phyloP scores from a whole-genome alignment of 306 rosid species.

The Prunus mira region DNA sequence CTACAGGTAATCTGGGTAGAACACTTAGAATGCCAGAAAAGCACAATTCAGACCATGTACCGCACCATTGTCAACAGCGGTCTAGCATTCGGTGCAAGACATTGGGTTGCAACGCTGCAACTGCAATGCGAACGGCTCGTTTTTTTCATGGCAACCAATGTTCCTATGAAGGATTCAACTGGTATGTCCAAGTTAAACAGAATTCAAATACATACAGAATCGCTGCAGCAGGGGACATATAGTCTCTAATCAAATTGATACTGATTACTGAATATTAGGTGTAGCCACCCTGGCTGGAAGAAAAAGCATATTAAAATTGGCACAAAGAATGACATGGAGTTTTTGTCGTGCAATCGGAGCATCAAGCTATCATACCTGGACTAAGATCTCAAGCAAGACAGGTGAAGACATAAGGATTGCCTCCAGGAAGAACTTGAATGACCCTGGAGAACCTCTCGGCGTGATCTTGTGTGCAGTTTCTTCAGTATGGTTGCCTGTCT shows the following conservation, averaged over 20 bases:
- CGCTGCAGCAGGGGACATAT: background rate
- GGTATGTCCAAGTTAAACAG: slow-evolving; percentile 29
- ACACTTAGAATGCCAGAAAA: slow-evolving; percentile 89
- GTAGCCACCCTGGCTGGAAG: slow-evolving; percentile 94
- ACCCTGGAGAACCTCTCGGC: slow-evolving; percentile 90
- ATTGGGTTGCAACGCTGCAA: slow-evolving; percentile 87
- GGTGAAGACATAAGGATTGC: slow-evolving; percentile 88
- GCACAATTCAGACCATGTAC: slow-evolving; percentile 66
- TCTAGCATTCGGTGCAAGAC: slow-evolving; percentile 88
- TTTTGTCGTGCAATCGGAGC: slow-evolving; percentile 86
- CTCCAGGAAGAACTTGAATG: slow-evolving; percentile 90
- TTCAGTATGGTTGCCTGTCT: slow-evolving; percentile 83
- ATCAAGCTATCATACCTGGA: slow-evolving; percentile 87
- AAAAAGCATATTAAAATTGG: slow-evolving; percentile 86
- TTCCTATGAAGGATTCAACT: slow-evolving; percentile 90
- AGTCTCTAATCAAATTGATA: background rate
- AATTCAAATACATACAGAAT: background rate
- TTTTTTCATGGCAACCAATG: slow-evolving; percentile 92
- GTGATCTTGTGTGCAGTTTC: slow-evolving; percentile 89
- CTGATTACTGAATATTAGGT: slow-evolving; percentile 38
- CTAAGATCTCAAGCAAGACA: slow-evolving; percentile 66
- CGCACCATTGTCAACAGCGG: slow-evolving; percentile 77
- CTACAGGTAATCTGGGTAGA: slow-evolving; percentile 89
- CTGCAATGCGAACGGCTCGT: slow-evolving; percentile 85
- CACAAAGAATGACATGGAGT: slow-evolving; percentile 80